A percentile compares a stretch with the other conserved stretches of the same genome.
Evolutionary conservation across 1,284 basidiomycete genomes (phyloP).

Genomic region (Trichosporon sp.): DNA sequence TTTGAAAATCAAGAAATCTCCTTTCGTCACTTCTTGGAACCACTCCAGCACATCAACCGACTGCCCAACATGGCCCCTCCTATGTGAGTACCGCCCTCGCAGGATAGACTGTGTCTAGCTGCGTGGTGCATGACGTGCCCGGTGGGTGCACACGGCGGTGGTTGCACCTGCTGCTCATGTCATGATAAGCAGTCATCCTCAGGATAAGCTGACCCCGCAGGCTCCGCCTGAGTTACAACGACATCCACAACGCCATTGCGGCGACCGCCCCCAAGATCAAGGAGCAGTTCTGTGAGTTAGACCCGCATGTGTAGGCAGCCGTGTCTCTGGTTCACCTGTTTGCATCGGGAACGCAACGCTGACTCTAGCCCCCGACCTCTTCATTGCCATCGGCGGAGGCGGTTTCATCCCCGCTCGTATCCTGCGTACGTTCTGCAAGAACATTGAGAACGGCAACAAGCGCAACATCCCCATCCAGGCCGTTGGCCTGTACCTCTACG

Average conservation of each 20-base stretch:
- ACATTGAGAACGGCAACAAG: constrained; percentile 58
- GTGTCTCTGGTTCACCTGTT: too few relatives aligned
- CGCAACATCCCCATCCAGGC: constrained; percentile 81
- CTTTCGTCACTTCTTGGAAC: neutral
- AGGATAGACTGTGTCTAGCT: neutral
- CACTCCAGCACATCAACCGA: neutral
- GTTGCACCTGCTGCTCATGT: neutral
- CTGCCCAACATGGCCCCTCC: constrained; percentile 11
- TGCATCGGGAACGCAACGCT: neutral
- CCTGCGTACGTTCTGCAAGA: constrained; percentile 83
- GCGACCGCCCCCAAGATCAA: constrained; percentile 45
- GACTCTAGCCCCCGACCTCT: constrained; percentile 37
- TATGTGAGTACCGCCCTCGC: constrained; percentile 3
- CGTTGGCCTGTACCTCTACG: constrained; percentile 88
- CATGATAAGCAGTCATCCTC: neutral
- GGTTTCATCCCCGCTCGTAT: constrained; percentile 93
- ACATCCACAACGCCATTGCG: constrained; percentile 48
- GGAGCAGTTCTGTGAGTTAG: constrained; percentile 46
- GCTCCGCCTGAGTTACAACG: constrained; percentile 48
- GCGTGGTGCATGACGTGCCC: neutral
- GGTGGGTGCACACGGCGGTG: neutral
- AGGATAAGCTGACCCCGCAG: constrained; percentile 2
- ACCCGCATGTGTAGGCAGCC: neutral
- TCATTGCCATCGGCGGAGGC: constrained; percentile 53
- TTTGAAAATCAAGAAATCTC: neutral